Base-by-base conservation (phyloP, 108 stramenopile genomes). In the Tribonema minus region DNA sequence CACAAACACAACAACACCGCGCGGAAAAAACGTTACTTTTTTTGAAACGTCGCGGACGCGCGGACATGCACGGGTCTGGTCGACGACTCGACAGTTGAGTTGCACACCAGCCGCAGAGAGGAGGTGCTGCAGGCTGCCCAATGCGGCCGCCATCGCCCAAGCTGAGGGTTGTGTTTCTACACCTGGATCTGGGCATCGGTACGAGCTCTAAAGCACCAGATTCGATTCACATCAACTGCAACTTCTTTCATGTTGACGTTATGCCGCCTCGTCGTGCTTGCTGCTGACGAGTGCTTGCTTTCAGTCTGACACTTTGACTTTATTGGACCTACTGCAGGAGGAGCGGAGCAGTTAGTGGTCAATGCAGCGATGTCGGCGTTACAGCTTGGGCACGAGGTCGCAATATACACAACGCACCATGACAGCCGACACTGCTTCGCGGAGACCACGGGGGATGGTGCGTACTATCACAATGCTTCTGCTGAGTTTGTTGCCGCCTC, bases 361-460 rank as follows among this genome's bases (percentile, higher is more conserved):
- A 85, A 87, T 27, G 79, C 85, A 3, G 88, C 88, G 3, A 37
- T 72, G 36, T 84, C 67, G 1, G 71, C 88, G 38, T 54, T 65
- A 23, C 25, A 31, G 0, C 25, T 38, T 1, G 85, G 82, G 5
- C 84, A 86, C 61, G 70, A 61, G 20, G 90, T 98, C 6, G 72
- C 87, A 41, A 87, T 99, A 69, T 91, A 91, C 75, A 99, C 98
- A 29, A 91, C 96, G 15, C 93, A 94, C 74, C 96, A 96, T 84
- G 91, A 92, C 67, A 85, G 88, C 5, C 58, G 82, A 28, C 95
- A 94, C 69, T 95, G 95, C 87, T 99, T 97, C 86, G 89, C 83
- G 20, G 91, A 92, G 69, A 93, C 95, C 7, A 87, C 84, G 76
- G 72, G 36, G 37, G 77, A 67, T 73, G 86, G 69, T 87, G 85